phyloP scores from a whole-genome alignment of 2,329 filamentous ascomycete genomes.

The Podosphaera leucotricha region DNA sequence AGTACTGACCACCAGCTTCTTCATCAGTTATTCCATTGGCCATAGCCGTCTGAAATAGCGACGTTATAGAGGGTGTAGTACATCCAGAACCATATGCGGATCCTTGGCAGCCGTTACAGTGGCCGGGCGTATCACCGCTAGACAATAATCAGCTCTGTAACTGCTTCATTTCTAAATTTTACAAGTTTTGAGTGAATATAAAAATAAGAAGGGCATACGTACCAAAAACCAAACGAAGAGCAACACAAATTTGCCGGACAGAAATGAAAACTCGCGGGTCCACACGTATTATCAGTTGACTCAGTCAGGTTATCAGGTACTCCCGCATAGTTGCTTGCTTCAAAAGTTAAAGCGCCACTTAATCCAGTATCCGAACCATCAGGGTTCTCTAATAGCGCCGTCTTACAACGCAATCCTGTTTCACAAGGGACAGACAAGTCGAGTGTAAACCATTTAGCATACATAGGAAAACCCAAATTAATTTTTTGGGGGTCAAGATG shows the following conservation, averaged over 20 bases:
- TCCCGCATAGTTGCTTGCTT: slow-evolving; percentile 1
- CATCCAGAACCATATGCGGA: neutral
- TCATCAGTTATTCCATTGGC: slow-evolving; percentile 31
- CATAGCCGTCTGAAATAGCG: slow-evolving; percentile 29
- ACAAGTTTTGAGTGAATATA: neutral
- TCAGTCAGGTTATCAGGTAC: slow-evolving; percentile 5
- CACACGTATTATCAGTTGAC: slow-evolving; percentile 4
- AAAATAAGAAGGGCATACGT: neutral
- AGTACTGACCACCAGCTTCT: slow-evolving; percentile 38
- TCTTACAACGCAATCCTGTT: slow-evolving; percentile 27
- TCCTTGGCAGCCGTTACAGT: neutral
- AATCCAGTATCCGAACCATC: slow-evolving; percentile 27
- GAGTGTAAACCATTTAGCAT: slow-evolving; percentile 38
- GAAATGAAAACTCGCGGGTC: slow-evolving; percentile 1
- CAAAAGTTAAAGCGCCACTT: slow-evolving; percentile 5
- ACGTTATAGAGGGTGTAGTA: neutral
- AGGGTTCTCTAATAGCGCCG: slow-evolving; percentile 31
- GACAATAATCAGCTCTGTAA: neutral
- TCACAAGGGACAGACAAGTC: slow-evolving; percentile 18
- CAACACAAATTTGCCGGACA: slow-evolving; percentile 5
- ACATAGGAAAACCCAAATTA: slow-evolving; percentile 43
- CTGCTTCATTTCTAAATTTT: too few relatives aligned
- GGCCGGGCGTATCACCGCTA: neutral
- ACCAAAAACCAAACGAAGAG: slow-evolving; percentile 2
- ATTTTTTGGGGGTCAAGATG: slow-evolving; percentile 24